These are phyloP conservation scores for Phytopythium sindhum DNA, from an alignment of 352 stramenopile genomes.

Conservation along the genomic window DNA sequence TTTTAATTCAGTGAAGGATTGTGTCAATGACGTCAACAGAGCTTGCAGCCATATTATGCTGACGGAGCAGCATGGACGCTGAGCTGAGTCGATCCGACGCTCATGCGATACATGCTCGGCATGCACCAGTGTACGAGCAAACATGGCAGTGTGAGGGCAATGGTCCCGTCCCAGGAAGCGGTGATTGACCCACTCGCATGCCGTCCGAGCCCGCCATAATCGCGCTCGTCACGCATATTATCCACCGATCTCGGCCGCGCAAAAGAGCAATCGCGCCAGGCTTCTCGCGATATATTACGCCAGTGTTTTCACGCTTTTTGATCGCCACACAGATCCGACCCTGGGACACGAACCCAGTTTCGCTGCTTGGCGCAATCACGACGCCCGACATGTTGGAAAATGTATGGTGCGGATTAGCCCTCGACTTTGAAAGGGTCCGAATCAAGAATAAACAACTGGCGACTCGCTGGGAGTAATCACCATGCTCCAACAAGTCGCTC, in stretches of 20 bases:
- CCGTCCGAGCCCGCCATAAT: background rate
- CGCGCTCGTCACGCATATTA: background rate
- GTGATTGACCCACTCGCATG: background rate
- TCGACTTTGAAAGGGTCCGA: too few relatives aligned
- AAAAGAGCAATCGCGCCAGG: background rate
- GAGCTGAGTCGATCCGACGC: background rate
- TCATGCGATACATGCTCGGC: too few relatives aligned
- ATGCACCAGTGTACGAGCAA: too few relatives aligned
- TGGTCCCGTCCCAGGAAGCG: too few relatives aligned
- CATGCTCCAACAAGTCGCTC: background rate
- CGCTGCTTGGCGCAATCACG: slow-evolving; percentile 5
- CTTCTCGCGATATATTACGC: background rate
- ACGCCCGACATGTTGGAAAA: background rate
- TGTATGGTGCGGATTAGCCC: background rate
- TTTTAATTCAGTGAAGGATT: too few relatives aligned
- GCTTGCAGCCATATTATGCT: too few relatives aligned
- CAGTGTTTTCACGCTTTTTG: background rate
- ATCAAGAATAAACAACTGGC: background rate
- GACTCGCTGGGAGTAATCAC: background rate
- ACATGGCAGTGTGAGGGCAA: too few relatives aligned
- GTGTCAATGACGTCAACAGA: too few relatives aligned
- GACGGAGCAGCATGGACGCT: background rate
- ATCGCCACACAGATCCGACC: background rate
- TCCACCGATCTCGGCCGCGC: background rate
- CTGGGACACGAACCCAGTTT: background rate